Evolutionary conservation across 2,329 filamentous ascomycete species (phyloP), one percentile per base, ranked within the genome.

Genomic region (Microdochium bolleyi): DNA sequence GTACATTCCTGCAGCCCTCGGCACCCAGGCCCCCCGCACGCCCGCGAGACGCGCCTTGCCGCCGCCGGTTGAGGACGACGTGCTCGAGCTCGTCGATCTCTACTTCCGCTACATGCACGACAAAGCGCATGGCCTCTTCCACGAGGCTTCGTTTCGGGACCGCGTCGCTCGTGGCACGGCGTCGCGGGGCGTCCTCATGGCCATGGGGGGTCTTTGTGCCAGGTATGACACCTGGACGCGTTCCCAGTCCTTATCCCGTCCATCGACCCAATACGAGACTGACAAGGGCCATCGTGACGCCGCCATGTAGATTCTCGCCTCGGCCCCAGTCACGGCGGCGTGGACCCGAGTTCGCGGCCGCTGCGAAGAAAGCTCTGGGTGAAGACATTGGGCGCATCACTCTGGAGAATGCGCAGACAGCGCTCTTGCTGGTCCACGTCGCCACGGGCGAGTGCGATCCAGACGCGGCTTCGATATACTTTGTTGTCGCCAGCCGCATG

Each of bases 401-500:
- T 27, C 53, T 69, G 2, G 66, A 69, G 32, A 70, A 64, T 25
- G 58, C 68, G 2, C 67, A 69, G 49, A 62, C 67, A 1, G 66
- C 64, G 3, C 63, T 69, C 7, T 50, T 70, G 0, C 56, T 68
- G 0, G 66, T 62, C 4, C 68, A 67, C 25, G 64, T 63, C 24
- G 68, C 54, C 38, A 54, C 63, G 14, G 66, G 61, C 0, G 62
- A 67, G 21, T 57, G 61, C 9, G 53, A 64, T 16, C 55, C 64
- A 2, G 64, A 67, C 51, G 60, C 60, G 2, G 66, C 67, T 49
- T 68, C 67, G 1, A 27, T 70, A 8, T 70, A 67, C 51, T 64
- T 66, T 51, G 66, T 66, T 67, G 58, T 69, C 24, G 67, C 66
- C 3, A 67, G 57, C 41, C 61, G 65, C 11, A 69, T 69, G 67